Evolutionary conservation across 306 rosid genomes (phyloP), one percentile per base, ranked within the genome.

Genomic region (Citrullus colocynthis): DNA sequence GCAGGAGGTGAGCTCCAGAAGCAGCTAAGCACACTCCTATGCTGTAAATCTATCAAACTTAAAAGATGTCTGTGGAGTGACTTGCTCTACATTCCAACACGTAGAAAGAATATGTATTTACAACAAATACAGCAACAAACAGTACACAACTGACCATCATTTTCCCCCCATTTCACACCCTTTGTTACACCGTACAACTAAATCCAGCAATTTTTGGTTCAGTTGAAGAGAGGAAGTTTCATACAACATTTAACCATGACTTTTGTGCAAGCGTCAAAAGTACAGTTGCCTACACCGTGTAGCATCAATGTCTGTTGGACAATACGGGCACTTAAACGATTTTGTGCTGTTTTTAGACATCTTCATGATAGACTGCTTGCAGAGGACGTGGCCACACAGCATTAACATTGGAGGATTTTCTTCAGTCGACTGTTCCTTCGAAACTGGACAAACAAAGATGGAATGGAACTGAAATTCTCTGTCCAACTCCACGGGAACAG

Each of bases 381-480:
- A 95, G 39, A 95, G 96, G 78, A 95, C 98, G 81, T 95, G 97
- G 60, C 97, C 96, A 78, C 98, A 95, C 39, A 89, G 59, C 96
- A 92, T 87, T 82, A 90, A 84, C 97, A 90, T 92, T 16, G 98
- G 93, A 18, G 97, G 97, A 81, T 95, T 95, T 56, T 95, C 97
- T 1, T 89, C 97, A 0, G 93, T 89, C 4, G 98, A 84, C 81
- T 89, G 92, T 83, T 92, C 97, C 88, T 92, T 95, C 5, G 98
- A 92, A 74, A 95, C 99, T 0, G 99, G 99, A 75, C 99, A 95
- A 44, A 95, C 97, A 83, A 95, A 95, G 63, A 92, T 74, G 45
- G 99, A 92, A 87, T 92, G 99, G 86, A 90, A 95, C 83, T 95
- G 99, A 79, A 90, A 91, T 79, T 92, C 90, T 10, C 75, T 66